Evolutionary conservation across 1,284 basidiomycete genomes (phyloP), one percentile per base, ranked within the genome.

Genomic region (Tilletia horrida): DNA sequence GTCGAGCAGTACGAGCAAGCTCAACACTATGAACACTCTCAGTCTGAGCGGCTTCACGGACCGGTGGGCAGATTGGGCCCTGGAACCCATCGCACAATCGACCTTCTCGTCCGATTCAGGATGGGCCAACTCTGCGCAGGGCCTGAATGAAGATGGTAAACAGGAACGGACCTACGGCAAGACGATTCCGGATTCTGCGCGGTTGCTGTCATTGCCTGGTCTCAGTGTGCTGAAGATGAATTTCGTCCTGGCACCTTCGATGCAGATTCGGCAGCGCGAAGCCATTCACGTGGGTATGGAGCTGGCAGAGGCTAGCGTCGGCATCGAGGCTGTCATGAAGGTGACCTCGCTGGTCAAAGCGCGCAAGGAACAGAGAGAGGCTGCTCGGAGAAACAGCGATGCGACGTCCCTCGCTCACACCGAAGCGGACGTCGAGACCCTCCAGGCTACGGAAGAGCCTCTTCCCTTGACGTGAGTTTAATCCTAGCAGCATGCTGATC

Each of bases 21-120:
- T 73, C 16, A 64, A 63, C 45, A 67, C 57, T 40, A 68, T 70
- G 71, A 68, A 69, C 1, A 66, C 66, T 6, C 35, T 59, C 27
- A 63, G 66, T 2, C 63, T 71, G 42, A 72, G 71, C 48, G 73
- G 71, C 23, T 75, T 71, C 64, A 73, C 75, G 14, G 73, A 76
- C 47, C 73, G 73, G 13, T 77, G 76, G 76, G 71, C 74, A 13
- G 76, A 77, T 43, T 77, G 76, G 76, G 76, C 76, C 2, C 63
- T 77, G 13, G 76, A 77, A 64, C 74, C 74, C 0, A 40, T 73
- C 29, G 55, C 69, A 61, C 68, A 71, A 16, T 76, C 76, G 13
- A 67, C 69, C 50, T 75, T 73, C 52, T 68, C 69, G 35, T 62
- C 71, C 44, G 75, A 78, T 31, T 75, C 76, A 1, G 72, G 73